phyloP scores from a whole-genome alignment of 371 early-diverging fungal species.

The Mucor plumbeus region DNA sequence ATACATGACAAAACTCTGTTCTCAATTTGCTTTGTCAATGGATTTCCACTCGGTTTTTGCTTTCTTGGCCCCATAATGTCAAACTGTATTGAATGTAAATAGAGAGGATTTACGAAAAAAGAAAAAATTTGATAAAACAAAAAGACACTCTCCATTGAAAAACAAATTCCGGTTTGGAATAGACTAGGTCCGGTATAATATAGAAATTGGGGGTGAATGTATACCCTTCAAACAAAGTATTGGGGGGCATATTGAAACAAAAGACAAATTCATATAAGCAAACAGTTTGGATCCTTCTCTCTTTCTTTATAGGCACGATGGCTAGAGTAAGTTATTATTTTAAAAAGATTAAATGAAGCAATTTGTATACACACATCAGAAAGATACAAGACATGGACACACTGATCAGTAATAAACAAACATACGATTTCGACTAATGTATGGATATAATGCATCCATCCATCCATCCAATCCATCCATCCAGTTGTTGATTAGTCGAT shows the following conservation, averaged over 20 bases:
- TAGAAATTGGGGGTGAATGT: conserved; percentile 1
- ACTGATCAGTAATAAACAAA: background rate
- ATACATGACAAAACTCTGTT: conserved; percentile 32
- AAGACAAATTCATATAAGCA: conserved; percentile 11
- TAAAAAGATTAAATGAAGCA: background rate
- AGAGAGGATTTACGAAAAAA: background rate
- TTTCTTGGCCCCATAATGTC: background rate
- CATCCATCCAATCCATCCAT: conserved; percentile 10
- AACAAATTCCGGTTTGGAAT: conserved; percentile 19
- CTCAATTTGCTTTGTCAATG: conserved; percentile 37
- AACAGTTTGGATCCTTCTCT: conserved; percentile 32
- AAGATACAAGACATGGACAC: conserved; percentile 2
- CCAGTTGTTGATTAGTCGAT: too few species aligned
- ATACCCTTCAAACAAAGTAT: background rate
- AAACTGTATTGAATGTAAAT: background rate
- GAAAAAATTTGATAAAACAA: conserved; percentile 9
- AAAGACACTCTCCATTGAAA: background rate
- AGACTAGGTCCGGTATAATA: background rate
- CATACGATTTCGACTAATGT: background rate
- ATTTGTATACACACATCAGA: background rate
- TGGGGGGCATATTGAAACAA: background rate
- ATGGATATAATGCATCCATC: conserved; percentile 19
- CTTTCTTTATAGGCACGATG: conserved; percentile 40
- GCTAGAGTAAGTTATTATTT: conserved; percentile 37
- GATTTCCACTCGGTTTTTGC: conserved; percentile 23